Evolutionary conservation across 2,329 filamentous ascomycete species (phyloP).

Genomic region (Stemphylium vesicarium): DNA sequence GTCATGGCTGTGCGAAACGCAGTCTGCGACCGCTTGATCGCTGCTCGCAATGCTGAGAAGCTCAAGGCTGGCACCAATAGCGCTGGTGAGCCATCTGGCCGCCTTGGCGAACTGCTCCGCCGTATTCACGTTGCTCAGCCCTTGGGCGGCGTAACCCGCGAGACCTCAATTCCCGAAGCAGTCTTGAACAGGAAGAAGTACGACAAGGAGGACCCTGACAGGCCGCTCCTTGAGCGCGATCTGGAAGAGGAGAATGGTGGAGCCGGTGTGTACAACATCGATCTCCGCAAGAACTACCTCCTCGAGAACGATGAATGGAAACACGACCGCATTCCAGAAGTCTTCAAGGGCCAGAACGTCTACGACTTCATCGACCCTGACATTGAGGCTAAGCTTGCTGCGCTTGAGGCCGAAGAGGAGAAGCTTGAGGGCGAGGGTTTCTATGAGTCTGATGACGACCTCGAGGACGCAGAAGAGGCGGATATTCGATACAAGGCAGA

Average conservation of each 20-base stretch:
- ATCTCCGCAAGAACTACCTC: slow-evolving; percentile 85
- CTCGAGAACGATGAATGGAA: slow-evolving; percentile 93
- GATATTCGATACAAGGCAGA: slow-evolving; percentile 91
- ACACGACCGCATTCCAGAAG: slow-evolving; percentile 91
- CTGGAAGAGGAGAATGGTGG: slow-evolving; percentile 91
- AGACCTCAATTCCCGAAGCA: slow-evolving; percentile 88
- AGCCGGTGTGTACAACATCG: slow-evolving; percentile 93
- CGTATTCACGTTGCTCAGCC: slow-evolving; percentile 98
- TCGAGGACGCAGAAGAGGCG: slow-evolving; percentile 87
- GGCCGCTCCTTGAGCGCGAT: slow-evolving; percentile 80
- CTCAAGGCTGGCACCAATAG: slow-evolving; percentile 85
- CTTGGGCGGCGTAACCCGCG: slow-evolving; percentile 76
- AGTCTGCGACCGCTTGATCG: slow-evolving; percentile 89
- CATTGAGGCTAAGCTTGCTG: slow-evolving; percentile 89
- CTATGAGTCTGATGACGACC: slow-evolving; percentile 76
- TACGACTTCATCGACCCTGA: slow-evolving; percentile 97
- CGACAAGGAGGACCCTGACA: slow-evolving; percentile 86
- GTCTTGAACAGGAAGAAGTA: slow-evolving; percentile 84
- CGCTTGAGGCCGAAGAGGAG: slow-evolving; percentile 94
- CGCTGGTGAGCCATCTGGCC: slow-evolving; percentile 75
- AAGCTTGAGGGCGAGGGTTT: slow-evolving; percentile 88
- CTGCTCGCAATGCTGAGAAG: slow-evolving; percentile 93
- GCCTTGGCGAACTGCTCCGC: slow-evolving; percentile 87
- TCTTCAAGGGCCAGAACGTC: slow-evolving; percentile 95
- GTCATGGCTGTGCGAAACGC: slow-evolving; percentile 95